phyloP scores from a whole-genome alignment of 2,329 filamentous ascomycete species.

The Cryphonectria japonica region DNA sequence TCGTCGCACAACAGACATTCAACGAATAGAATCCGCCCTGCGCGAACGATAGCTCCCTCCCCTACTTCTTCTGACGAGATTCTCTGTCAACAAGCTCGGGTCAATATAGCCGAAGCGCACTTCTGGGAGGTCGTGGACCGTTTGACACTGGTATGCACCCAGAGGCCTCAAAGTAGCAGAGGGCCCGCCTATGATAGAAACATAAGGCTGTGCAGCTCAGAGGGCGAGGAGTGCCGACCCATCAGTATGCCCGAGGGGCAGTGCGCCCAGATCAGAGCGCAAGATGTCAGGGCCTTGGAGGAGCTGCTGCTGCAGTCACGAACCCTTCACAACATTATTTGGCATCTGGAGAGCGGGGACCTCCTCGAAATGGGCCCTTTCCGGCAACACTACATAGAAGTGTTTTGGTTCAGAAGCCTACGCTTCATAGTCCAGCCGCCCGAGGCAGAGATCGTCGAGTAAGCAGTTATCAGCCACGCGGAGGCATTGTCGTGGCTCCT shows the following conservation, averaged over 20 bases:
- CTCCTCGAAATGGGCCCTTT: not conserved
- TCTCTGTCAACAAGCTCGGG: not conserved
- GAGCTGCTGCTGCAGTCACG: not conserved
- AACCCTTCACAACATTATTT: not conserved
- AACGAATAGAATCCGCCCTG: not conserved
- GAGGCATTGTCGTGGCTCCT: not conserved
- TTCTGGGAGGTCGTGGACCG: constrained; percentile 2
- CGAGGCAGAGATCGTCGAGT: not conserved
- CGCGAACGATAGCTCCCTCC: not conserved
- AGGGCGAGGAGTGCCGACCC: not conserved
- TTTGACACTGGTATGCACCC: not conserved
- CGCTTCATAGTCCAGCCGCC: not conserved
- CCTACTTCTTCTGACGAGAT: not conserved
- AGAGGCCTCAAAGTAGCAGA: not conserved
- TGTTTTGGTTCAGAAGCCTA: not conserved
- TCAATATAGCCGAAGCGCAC: not conserved
- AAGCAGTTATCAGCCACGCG: not conserved
- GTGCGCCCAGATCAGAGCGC: not conserved
- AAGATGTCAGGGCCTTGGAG: not conserved
- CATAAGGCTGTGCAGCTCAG: not conserved
- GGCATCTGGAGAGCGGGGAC: not conserved
- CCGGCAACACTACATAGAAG: not conserved
- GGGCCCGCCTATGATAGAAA: not conserved
- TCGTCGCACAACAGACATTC: not conserved
- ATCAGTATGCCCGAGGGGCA: not conserved